Base-by-base conservation (phyloP, 2,329 filamentous ascomycete species). In the Diaporthe caulivora region DNA sequence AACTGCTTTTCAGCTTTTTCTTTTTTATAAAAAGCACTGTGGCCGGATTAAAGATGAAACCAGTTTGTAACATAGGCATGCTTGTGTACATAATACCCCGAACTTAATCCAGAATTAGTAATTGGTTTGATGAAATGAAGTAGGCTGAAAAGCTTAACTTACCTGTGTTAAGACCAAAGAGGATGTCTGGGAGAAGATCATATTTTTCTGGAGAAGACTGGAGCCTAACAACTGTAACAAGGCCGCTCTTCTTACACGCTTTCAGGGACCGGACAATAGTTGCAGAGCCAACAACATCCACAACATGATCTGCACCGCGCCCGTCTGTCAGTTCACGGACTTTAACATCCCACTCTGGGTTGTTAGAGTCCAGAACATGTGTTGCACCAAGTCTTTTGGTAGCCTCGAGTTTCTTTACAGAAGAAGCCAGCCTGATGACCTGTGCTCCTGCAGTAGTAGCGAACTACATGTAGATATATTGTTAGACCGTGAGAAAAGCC, bases 1-100 rank as follows among this genome's bases (percentile, higher is more conserved):
- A n/a, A n/a, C n/a, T n/a, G n/a, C n/a, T n/a, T n/a, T n/a, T n/a
- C n/a, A n/a, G n/a, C n/a, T n/a, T n/a, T n/a, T n/a, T n/a, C n/a
- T n/a, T n/a, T n/a, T n/a, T n/a, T n/a, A n/a, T n/a, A n/a, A n/a
- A n/a, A n/a, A n/a, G n/a, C n/a, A n/a, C n/a, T n/a, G n/a, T n/a
- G n/a, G n/a, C n/a, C n/a, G n/a, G n/a, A n/a, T n/a, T n/a, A n/a
- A n/a, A n/a, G n/a, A n/a, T n/a, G n/a, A n/a, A n/a, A n/a, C n/a
- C n/a, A n/a, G n/a, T n/a, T n/a, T n/a, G n/a, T n/a, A 65, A 44
- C 60, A 65, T 65, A 11, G 60, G 60, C 2, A 65, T 17, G 15
- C 60, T 65, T 10, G 60, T 44, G 15, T 65, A 65, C 21, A 49
- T 29, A 37, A 65, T 34, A 29, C 60, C 60, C 24, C 60, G 60